A percentile compares a stretch with the other conserved stretches of the same genome.
Evolutionary conservation across 1,284 basidiomycete genomes (phyloP).

Genomic region (Cryptococcus wingfieldii): DNA sequence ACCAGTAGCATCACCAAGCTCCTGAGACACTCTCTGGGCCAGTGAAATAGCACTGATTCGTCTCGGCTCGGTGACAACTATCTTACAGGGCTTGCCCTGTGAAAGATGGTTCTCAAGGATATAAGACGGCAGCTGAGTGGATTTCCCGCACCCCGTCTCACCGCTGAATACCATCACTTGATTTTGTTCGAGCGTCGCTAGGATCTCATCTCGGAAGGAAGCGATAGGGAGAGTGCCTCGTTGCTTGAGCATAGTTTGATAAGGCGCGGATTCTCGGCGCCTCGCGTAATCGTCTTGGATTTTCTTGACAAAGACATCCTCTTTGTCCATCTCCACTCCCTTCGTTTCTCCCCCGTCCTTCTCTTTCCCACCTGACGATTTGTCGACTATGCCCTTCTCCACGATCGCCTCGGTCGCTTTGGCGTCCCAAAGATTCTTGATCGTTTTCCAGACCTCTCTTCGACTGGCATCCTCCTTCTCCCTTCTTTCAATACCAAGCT

Average conservation of each 20-base stretch:
- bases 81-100: constrained; percentile 78
- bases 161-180: constrained; percentile 92
- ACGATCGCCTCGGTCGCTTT: constrained; percentile 7
- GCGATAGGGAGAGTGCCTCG: constrained; percentile 84
- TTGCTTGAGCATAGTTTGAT: constrained; percentile 66
- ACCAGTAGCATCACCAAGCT: constrained; percentile 80
- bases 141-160: constrained; percentile 98
- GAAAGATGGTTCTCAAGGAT: constrained; percentile 87
- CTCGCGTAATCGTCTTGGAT: constrained; percentile 60
- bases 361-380: background rate
- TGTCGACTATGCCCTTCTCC: background rate
- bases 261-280: constrained; percentile 61
- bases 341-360: background rate
- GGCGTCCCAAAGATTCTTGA: constrained; percentile 50
- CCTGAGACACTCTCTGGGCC: constrained; percentile 89
- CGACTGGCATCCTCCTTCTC: constrained; percentile 62
- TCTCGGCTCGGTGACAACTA: constrained; percentile 93
- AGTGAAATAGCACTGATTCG: constrained; percentile 96
- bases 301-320: constrained; percentile 24
- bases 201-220: constrained; percentile 70
- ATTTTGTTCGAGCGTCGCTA: constrained; percentile 66
- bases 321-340: background rate
- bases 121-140: constrained; percentile 93
- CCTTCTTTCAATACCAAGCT: constrained; percentile 69
- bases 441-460: constrained; percentile 64